A percentile compares a stretch with the other conserved stretches of the same genome.
These are phyloP conservation scores for Neurospora crassa DNA, from an alignment of 2,329 filamentous ascomycete genomes.

Conservation along the genomic window DNA sequence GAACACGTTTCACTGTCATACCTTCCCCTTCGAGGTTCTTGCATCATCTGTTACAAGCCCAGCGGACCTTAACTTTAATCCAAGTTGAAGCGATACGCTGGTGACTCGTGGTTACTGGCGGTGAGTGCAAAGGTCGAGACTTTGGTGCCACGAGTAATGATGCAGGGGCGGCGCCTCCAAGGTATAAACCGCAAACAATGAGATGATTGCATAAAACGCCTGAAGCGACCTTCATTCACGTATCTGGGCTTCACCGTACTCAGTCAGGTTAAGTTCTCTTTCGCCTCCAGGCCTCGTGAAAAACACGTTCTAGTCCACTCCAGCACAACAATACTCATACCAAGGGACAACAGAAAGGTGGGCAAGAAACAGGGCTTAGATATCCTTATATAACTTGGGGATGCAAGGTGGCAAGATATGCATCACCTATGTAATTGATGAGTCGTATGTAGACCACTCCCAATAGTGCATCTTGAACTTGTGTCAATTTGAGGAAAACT, in stretches of 20 bases:
- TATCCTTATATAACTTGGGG: too few species aligned
- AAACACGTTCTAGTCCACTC: not conserved
- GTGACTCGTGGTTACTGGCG: not conserved
- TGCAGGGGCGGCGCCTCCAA: not conserved
- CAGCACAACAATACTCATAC: too few species aligned
- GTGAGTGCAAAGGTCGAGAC: not conserved
- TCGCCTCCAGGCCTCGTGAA: not conserved
- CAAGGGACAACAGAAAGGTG: too few species aligned
- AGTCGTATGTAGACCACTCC: not conserved
- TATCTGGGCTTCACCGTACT: not conserved
- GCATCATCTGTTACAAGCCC: not conserved
- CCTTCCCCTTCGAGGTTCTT: not conserved
- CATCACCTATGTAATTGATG: too few species aligned
- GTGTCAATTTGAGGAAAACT: not conserved
- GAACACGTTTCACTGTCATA: not conserved
- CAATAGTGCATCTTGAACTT: not conserved
- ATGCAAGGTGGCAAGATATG: too few species aligned
- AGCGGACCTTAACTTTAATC: not conserved
- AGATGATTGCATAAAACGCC: not conserved
- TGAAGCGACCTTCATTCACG: not conserved
- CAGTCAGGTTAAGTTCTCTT: not conserved
- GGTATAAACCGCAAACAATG: not conserved
- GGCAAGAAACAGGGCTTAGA: too few species aligned
- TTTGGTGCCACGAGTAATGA: not conserved
- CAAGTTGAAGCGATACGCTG: not conserved